phyloP scores from a whole-genome alignment of 345 rosid species.

The Acer negundo region DNA sequence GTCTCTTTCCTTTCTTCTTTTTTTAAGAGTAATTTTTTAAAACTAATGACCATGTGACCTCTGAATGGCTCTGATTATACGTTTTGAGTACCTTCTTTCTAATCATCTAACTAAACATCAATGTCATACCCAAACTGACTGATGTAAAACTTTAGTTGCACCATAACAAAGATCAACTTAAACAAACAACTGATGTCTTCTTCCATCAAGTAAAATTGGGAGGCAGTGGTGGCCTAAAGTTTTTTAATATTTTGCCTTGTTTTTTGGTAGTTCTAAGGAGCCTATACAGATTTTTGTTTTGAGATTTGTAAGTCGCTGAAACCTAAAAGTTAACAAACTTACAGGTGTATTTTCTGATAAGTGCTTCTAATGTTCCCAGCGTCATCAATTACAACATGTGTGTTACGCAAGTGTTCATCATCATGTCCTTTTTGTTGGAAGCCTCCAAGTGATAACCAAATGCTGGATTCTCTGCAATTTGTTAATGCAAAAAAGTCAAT shows the following conservation, averaged over 20 bases:
- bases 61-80: no score
- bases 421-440: slow-evolving; percentile 84
- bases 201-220: neutral
- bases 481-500: slow-evolving; percentile 5
- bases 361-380: slow-evolving; percentile 65
- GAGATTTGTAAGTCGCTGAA: neutral
- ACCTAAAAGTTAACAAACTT: slow-evolving; percentile 23
- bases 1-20: neutral
- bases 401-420: slow-evolving; percentile 68
- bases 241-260: neutral
- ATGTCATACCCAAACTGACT: neutral
- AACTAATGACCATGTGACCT: neutral
- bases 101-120: neutral
- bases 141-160: neutral
- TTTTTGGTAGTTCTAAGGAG: neutral
- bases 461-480: slow-evolving; percentile 59
- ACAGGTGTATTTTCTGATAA: slow-evolving; percentile 83
- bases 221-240: neutral
- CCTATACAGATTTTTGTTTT: neutral
- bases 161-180: neutral
- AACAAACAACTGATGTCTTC: neutral
- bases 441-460: slow-evolving; percentile 95
- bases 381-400: slow-evolving; percentile 85
- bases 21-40: neutral
- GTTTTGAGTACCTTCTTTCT: neutral